A percentile compares a stretch with the other conserved stretches of the same genome.
phyloP scores from a whole-genome alignment of 2,329 filamentous ascomycete species.

The Diaporthe batatas region DNA sequence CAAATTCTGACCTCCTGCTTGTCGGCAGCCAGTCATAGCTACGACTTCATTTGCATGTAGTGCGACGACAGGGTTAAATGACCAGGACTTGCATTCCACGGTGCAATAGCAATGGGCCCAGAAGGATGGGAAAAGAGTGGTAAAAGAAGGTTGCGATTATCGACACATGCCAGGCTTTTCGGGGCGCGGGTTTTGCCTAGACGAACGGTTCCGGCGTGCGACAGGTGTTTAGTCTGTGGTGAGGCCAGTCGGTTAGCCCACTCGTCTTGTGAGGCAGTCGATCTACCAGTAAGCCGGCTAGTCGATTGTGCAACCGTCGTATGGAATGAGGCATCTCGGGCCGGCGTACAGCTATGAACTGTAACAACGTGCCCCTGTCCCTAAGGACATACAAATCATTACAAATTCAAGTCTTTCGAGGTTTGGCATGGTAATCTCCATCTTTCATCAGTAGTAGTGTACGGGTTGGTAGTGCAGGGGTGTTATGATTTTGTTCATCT shows the following conservation, averaged over 20 bases:
- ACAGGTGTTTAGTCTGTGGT: too few species aligned
- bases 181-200: neutral
- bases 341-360: neutral
- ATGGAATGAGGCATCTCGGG: neutral
- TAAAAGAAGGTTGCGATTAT: neutral
- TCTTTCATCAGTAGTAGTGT: slow-evolving; percentile 7
- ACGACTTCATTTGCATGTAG: neutral
- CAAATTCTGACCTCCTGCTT: neutral
- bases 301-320: neutral
- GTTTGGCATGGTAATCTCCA: slow-evolving; percentile 12
- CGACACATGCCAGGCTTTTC: neutral
- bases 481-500: slow-evolving; percentile 33
- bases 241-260: too few species aligned
- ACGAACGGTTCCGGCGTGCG: neutral
- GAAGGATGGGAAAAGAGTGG: neutral
- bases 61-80: neutral
- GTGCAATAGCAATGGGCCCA: neutral
- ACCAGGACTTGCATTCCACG: neutral
- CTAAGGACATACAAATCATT: neutral
- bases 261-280: too few species aligned
- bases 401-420: neutral
- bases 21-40: neutral
- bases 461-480: slow-evolving; percentile 29
- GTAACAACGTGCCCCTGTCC: slow-evolving; percentile 17
- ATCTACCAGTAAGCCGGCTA: neutral